A percentile compares a stretch with the other conserved stretches of the same genome.
These are phyloP conservation scores for Castanea sativa DNA, from an alignment of 306 rosid species.

Conservation along the genomic window DNA sequence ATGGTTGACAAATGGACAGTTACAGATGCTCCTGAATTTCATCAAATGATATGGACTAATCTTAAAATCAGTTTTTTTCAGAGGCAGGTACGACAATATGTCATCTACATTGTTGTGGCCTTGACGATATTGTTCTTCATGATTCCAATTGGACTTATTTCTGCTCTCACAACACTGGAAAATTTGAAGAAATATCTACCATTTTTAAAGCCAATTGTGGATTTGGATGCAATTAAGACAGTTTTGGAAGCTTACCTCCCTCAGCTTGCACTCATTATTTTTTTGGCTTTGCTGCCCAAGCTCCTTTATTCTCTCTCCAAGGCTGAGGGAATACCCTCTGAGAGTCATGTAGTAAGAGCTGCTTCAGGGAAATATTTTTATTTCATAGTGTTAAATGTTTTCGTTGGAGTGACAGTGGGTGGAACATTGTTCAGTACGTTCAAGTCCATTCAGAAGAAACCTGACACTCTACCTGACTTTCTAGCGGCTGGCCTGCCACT, in stretches of 20 bases:
- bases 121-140: conserved; percentile 64
- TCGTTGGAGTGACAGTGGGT: conserved; percentile 77
- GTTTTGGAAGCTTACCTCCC: conserved; percentile 93
- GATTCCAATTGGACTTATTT: conserved; percentile 68
- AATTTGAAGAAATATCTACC: conserved; percentile 72
- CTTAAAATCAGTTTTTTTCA: conserved; percentile 56
- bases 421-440: conserved; percentile 70
- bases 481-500: conserved; percentile 70
- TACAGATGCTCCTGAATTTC: conserved; percentile 69
- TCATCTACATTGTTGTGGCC: conserved; percentile 65
- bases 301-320: conserved; percentile 69
- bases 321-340: conserved; percentile 76
- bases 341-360: conserved; percentile 78
- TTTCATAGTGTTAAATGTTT: conserved; percentile 75
- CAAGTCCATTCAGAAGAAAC: conserved; percentile 45
- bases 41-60: conserved; percentile 78
- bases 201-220: conserved; percentile 62
- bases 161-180: conserved; percentile 73
- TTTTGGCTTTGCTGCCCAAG: conserved; percentile 82
- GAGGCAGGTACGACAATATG: conserved; percentile 64
- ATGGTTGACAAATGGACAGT: conserved; percentile 69
- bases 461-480: conserved; percentile 27
- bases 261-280: conserved; percentile 75
- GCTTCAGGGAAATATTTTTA: conserved; percentile 93
- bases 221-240: conserved; percentile 34